These are phyloP conservation scores for Pyrenophora teres DNA, from an alignment of 2,329 filamentous ascomycete species.

Conservation along the genomic window DNA sequence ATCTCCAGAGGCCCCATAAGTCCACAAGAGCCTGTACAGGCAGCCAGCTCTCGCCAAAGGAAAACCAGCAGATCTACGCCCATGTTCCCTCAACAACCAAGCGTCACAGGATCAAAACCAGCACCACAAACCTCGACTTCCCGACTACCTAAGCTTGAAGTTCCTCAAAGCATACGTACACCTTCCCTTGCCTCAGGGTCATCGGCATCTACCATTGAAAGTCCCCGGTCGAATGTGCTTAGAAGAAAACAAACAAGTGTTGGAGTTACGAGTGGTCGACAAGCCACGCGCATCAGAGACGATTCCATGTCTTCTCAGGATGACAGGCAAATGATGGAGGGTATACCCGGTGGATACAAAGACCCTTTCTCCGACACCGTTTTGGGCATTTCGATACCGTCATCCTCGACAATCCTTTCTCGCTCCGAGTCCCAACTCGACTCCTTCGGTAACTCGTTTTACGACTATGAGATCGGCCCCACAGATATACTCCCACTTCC, in stretches of 20 bases:
- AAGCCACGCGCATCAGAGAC: conserved; percentile 38
- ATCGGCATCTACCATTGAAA: conserved; percentile 53
- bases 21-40: conserved; percentile 27
- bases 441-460: conserved; percentile 25
- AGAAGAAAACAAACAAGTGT: conserved; percentile 53
- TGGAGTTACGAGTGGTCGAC: conserved; percentile 37
- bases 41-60: conserved; percentile 29
- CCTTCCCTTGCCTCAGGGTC: conserved; percentile 57
- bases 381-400: conserved; percentile 49
- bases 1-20: conserved; percentile 20
- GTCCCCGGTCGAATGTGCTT: conserved; percentile 51
- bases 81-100: conserved; percentile 25
- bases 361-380: conserved; percentile 52
- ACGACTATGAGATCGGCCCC: conserved; percentile 57
- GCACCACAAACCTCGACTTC: conserved; percentile 34
- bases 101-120: conserved; percentile 27
- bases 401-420: conserved; percentile 39
- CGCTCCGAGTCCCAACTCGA: conserved; percentile 36
- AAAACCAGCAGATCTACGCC: conserved; percentile 29
- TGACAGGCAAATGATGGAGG: conserved; percentile 29
- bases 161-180: conserved; percentile 45
- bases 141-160: conserved; percentile 44
- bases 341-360: conserved; percentile 41
- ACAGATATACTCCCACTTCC: conserved; percentile 70
- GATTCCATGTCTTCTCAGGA: conserved; percentile 44